phyloP scores from a whole-genome alignment of 352 stramenopile genomes.

The Phytophthora nicotianae region DNA sequence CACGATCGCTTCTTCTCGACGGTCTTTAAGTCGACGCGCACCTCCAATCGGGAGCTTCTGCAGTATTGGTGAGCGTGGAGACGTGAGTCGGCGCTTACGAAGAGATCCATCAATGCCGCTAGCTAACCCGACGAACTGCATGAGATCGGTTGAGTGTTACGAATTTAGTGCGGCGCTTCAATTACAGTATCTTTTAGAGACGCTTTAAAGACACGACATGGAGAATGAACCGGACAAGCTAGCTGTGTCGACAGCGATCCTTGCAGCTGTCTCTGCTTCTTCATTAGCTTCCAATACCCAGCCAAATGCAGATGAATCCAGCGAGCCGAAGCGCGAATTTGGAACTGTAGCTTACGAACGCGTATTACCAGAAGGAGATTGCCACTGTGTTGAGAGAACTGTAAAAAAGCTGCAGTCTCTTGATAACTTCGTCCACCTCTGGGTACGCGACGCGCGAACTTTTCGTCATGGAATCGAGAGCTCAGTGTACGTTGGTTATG shows the following conservation, averaged over 20 bases:
- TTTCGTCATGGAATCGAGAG: constrained; percentile 56
- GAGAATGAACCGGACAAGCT: constrained; percentile 13
- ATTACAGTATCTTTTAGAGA: neutral
- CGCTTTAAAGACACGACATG: neutral
- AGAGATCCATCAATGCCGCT: constrained; percentile 8
- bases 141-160: neutral
- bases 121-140: constrained; percentile 16
- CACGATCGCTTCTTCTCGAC: constrained; percentile 37
- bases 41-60: constrained; percentile 18
- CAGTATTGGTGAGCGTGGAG: constrained; percentile 17
- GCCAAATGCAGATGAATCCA: neutral
- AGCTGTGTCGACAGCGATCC: constrained; percentile 22
- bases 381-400: constrained; percentile 42
- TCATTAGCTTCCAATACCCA: constrained; percentile 8
- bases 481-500: constrained; percentile 29
- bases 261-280: constrained; percentile 16
- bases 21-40: constrained; percentile 41
- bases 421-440: constrained; percentile 54
- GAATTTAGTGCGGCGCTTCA: constrained; percentile 29
- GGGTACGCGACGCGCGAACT: constrained; percentile 59
- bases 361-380: constrained; percentile 45
- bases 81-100: constrained; percentile 28
- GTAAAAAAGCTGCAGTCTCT: constrained; percentile 32
- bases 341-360: constrained; percentile 45
- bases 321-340: constrained; percentile 14